These are phyloP conservation scores for Pseudogymnoascus sp. DNA, from an alignment of 2,329 filamentous ascomycete species.

Conservation along the genomic window DNA sequence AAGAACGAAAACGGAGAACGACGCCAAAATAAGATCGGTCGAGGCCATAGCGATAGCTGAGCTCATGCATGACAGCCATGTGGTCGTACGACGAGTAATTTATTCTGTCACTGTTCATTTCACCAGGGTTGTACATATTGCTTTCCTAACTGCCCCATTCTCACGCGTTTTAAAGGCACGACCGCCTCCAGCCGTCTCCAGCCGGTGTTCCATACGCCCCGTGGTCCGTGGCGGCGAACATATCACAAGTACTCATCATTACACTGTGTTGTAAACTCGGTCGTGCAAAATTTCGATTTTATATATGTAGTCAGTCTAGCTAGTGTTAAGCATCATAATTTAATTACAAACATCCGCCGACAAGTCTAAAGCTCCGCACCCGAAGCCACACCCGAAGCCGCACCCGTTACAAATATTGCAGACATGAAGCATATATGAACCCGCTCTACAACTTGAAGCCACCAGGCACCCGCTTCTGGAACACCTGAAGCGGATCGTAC, in stretches of 20 bases:
- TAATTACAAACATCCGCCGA: background rate
- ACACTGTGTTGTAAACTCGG: background rate
- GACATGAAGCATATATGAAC: background rate
- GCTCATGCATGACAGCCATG: background rate
- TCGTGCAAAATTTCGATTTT: background rate
- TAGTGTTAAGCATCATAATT: background rate
- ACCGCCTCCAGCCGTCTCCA: background rate
- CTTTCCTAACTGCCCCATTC: background rate
- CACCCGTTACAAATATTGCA: background rate
- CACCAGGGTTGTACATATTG: background rate
- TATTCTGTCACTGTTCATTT: background rate
- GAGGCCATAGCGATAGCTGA: background rate
- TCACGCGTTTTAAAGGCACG: background rate
- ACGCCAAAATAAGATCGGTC: background rate
- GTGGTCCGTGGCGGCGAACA: background rate
- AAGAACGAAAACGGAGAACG: background rate
- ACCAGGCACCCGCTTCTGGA: conserved; percentile 24
- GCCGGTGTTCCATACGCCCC: background rate
- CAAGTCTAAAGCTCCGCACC: background rate
- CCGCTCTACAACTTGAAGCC: conserved; percentile 15
- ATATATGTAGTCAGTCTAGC: background rate
- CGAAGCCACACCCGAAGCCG: background rate
- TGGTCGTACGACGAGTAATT: background rate
- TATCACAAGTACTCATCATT: background rate
- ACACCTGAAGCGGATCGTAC: conserved; percentile 33